Conservation (phyloP, 495 filamentous ascomycete genomes). For the Tuber calosporum region DNA sequence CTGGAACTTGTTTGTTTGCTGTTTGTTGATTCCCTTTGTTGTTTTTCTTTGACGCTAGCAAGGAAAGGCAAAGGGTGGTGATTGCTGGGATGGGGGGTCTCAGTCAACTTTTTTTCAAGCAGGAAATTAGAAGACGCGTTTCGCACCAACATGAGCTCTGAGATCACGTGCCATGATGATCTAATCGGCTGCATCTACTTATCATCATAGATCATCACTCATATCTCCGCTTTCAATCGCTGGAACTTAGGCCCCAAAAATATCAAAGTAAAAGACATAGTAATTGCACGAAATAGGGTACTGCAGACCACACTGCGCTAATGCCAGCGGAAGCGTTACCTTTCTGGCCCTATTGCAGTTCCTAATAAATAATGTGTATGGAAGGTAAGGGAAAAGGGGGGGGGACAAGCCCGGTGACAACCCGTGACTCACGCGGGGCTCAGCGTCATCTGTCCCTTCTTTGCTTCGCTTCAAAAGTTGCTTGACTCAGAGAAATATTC, state of each 20-base stretch:
- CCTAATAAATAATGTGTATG: not conserved
- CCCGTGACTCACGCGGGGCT: not conserved
- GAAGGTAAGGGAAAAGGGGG: not conserved
- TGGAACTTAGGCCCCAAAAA: not conserved
- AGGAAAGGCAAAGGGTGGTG: not conserved
- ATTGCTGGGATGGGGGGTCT: not conserved
- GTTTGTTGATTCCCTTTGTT: not conserved
- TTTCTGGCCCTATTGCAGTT: not conserved
- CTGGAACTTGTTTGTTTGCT: not conserved
- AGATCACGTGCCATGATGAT: not conserved
- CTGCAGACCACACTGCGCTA: not conserved
- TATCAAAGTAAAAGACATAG: not conserved
- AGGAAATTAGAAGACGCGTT: not conserved
- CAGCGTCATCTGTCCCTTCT: not conserved
- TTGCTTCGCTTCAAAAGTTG: not conserved
- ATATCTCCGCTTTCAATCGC: not conserved
- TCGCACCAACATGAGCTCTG: not conserved
- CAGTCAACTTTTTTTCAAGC: not conserved
- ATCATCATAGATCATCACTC: constrained; percentile 31
- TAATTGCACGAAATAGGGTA: not conserved
- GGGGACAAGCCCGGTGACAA: not conserved
- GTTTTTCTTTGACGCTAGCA: not conserved
- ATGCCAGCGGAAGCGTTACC: not conserved
- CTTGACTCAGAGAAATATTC: not conserved
- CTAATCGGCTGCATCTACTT: constrained; percentile 1